Base-by-base conservation (phyloP, 345 rosid species). In the Linum lewisii region DNA sequence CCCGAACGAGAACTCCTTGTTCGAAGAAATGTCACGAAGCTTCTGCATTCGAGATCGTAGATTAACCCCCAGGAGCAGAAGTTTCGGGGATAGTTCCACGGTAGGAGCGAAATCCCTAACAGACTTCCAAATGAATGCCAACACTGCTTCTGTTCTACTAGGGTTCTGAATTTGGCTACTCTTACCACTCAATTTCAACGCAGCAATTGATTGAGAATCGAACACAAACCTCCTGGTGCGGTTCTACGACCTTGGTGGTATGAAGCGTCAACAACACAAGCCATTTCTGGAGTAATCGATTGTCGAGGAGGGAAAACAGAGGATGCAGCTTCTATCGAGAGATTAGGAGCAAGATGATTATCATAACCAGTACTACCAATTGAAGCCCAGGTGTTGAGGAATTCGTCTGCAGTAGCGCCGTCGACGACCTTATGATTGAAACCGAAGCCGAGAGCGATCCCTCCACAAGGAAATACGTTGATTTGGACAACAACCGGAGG, bases 401-500 rank as follows among this genome's bases (percentile, higher is more conserved):
- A 54, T 0, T 52, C 24, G 24, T 59, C 38, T 0, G 37, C 44
- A 3, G 42, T 63, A 9, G 21, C 8, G 24, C 54, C 67, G 23
- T 63, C 67, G 11, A 7, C 44, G 45, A 25, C 24, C 53, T 55
- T 54, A 38, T 63, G 67, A 6, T 44, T 34, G 24, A 54, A 63
- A 26, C 60, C 24, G 53, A 54, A 1, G 24, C 67, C 67, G 22
- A 63, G 11, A 2, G 67, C 67, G 11, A 63, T 63, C 14, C 67
- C 67, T 0, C 67, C 67, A 20, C 60, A 63, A 14, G 54, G 23
- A 19, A 63, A 63, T 2, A 45, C 18, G 21, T 63, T 63, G 18
- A 54, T 42, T 19, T 63, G 67, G 18, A 63, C 60, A 8, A 24
- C 37, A 29, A 63, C 16, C 11, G 10, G 51, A 2, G 45, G 16